Evolutionary conservation across 192 early-diverging fungal genomes (phyloP).

Genomic region (Entophlyctis helioformis): DNA sequence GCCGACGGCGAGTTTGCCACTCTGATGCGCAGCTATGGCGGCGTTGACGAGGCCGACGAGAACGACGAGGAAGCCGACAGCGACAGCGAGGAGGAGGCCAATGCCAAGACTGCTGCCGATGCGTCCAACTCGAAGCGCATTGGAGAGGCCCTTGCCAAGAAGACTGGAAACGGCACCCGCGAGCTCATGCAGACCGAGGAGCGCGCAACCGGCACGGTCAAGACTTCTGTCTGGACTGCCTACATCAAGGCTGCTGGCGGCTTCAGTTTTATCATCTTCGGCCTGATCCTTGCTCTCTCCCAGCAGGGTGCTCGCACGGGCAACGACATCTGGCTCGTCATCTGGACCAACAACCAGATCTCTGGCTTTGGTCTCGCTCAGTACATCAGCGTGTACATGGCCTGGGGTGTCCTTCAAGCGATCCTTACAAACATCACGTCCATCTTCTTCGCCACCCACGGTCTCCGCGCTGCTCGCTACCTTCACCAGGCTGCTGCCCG

Average conservation of each 20-base stretch:
- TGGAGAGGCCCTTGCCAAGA: too few species aligned
- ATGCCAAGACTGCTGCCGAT: too few species aligned
- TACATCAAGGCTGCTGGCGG: conserved; percentile 57
- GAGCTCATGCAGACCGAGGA: conserved; percentile 62
- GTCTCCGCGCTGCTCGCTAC: conserved; percentile 6
- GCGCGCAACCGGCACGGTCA: conserved; percentile 59
- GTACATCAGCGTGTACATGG: conserved; percentile 16
- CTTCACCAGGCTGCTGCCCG: conserved; percentile 9
- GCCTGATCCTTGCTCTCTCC: conserved; percentile 26
- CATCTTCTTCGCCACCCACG: conserved; percentile 31
- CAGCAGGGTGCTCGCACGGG: conserved; percentile 37
- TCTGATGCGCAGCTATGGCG: conserved; percentile 50
- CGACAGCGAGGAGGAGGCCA: not conserved
- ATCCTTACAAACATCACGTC: conserved; percentile 30
- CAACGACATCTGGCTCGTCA: conserved; percentile 42
- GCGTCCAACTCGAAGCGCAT: too few species aligned
- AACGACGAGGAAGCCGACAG: not conserved
- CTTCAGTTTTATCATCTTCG: conserved; percentile 9
- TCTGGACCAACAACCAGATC: conserved; percentile 26
- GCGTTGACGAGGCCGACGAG: conserved; percentile 11
- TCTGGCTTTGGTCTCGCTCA: not conserved
- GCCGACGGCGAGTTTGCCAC: conserved; percentile 43
- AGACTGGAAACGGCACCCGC: too few species aligned
- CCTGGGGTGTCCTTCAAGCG: not conserved
- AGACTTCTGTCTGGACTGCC: conserved; percentile 61